Base-by-base conservation (phyloP, 495 filamentous ascomycete species). In the Tuber melanosporum region DNA sequence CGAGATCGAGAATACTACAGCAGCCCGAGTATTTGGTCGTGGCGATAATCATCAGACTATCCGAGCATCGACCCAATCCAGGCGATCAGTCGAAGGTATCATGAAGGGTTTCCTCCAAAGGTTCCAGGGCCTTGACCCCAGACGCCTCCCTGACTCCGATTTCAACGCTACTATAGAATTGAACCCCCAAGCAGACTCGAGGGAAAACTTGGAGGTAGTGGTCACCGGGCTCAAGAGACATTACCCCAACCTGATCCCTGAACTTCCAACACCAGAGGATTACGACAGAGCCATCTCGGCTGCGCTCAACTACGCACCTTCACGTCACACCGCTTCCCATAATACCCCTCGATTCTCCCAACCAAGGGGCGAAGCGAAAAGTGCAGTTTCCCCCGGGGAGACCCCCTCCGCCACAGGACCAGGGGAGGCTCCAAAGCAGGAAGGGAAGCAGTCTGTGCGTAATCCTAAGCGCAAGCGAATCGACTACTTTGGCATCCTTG, bases 1-100 rank as follows among this genome's bases (percentile, higher is more conserved):
- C 41, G 84, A 86, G 5, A 93, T 98, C 75, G 88, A 90, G 15
- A 86, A 89, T 72, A 87, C 93, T n/a, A 97, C 93, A 0, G 91
- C 89, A 70, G 87, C 90, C 70, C 91, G 95, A 19, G 93, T 99
- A 0, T 85, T 98, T 39, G 86, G 88, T 0, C 92, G 95, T 20
- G 95, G 95, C 0, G 94, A 99, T 84, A 98, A 98, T 82, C 95
- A 99, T 81, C 95, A 99, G 84, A 98, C 95, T 17, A 99, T 99
- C 81, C 94, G 95, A 76, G 92, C 95, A 7, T 91, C 90, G 19
- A 89, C 88, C 46, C 89, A 90, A 81, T 86, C 89, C 71, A 84
- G 85, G 52, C 84, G 86, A 20, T 93, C 97, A 83, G 90, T 95
- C 47, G 86, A 93, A 39, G 89, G 89, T 14, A 98, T 99, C 82